A percentile compares a stretch with the other conserved stretches of the same genome.
phyloP scores from a whole-genome alignment of 768 basidiomycete species.

The Xerocomellus dryophilus region DNA sequence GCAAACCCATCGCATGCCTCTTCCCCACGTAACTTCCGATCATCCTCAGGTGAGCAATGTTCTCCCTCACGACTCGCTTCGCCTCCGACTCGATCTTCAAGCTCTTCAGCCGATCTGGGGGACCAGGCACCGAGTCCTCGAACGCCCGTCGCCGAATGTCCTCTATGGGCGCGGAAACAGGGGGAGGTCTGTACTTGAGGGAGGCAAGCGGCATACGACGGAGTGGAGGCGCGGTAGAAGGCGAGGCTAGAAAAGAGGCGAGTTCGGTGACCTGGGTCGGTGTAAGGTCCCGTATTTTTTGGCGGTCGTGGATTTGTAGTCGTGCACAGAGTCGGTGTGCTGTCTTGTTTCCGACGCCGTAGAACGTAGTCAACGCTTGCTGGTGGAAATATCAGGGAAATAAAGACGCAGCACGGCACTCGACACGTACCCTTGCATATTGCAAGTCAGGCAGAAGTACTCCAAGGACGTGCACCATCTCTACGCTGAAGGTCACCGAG shows the following conservation, averaged over 20 bases:
- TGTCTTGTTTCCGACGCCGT: slow-evolving; percentile 77
- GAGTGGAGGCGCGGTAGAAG: slow-evolving; percentile 66
- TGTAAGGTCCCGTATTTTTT: slow-evolving; percentile 77
- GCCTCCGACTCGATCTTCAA: slow-evolving; percentile 88
- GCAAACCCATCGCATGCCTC: slow-evolving; percentile 89
- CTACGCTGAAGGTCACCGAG: background rate
- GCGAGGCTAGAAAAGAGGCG: slow-evolving; percentile 92
- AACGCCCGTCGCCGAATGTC: slow-evolving; percentile 26
- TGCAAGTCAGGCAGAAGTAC: slow-evolving; percentile 76
- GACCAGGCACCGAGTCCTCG: slow-evolving; percentile 36
- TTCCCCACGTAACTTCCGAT: slow-evolving; percentile 93
- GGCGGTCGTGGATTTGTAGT: slow-evolving; percentile 84
- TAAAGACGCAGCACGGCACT: background rate
- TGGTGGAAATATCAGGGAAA: slow-evolving; percentile 31
- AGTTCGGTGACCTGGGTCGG: slow-evolving; percentile 86
- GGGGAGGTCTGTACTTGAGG: slow-evolving; percentile 47
- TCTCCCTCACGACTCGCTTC: slow-evolving; percentile 76
- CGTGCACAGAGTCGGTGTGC: slow-evolving; percentile 85
- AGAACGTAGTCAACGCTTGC: slow-evolving; percentile 89
- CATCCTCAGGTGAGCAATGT: slow-evolving; percentile 89
- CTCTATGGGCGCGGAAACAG: slow-evolving; percentile 36
- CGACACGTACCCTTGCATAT: slow-evolving; percentile 61
- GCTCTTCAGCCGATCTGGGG: slow-evolving; percentile 61
- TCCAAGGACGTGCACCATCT: slow-evolving; percentile 87
- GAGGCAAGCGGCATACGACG: slow-evolving; percentile 66